A percentile compares a stretch with the other conserved stretches of the same genome.
These are phyloP conservation scores for Avena insularis DNA, from an alignment of 176 grass and related monocot genomes.

Conservation along the genomic window DNA sequence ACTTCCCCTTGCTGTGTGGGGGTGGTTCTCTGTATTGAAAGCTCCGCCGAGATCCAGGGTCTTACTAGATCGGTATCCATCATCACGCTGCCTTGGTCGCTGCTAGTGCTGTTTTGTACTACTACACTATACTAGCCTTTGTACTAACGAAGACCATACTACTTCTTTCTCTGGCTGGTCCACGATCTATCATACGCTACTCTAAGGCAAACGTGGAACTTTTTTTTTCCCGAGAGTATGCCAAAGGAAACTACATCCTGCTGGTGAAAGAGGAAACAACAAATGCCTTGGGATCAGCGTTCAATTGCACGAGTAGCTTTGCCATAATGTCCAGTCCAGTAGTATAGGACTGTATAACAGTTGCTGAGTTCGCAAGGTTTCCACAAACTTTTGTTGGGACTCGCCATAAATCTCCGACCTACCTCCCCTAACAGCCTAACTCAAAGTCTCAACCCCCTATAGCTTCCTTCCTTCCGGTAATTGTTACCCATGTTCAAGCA, in stretches of 20 bases:
- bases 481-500: background rate
- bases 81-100: background rate
- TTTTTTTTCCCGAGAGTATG: no score
- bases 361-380: background rate
- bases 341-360: background rate
- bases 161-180: background rate
- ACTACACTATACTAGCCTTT: background rate
- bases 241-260: no score
- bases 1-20: background rate
- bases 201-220: background rate
- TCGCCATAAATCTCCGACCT: background rate
- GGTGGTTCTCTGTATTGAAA: background rate
- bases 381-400: background rate
- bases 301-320: background rate
- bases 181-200: background rate
- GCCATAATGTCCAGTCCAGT: background rate
- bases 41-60: background rate
- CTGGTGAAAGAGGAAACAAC: background rate
- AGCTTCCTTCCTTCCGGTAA: background rate
- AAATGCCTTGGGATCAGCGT: background rate
- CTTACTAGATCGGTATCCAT: background rate
- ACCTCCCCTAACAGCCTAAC: background rate
- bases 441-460: background rate
- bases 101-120: background rate
- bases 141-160: background rate